A percentile compares a stretch with the other conserved stretches of the same genome.
These are phyloP conservation scores for Microbotryum intermedium DNA, from an alignment of 1,284 basidiomycete genomes.

Conservation along the genomic window DNA sequence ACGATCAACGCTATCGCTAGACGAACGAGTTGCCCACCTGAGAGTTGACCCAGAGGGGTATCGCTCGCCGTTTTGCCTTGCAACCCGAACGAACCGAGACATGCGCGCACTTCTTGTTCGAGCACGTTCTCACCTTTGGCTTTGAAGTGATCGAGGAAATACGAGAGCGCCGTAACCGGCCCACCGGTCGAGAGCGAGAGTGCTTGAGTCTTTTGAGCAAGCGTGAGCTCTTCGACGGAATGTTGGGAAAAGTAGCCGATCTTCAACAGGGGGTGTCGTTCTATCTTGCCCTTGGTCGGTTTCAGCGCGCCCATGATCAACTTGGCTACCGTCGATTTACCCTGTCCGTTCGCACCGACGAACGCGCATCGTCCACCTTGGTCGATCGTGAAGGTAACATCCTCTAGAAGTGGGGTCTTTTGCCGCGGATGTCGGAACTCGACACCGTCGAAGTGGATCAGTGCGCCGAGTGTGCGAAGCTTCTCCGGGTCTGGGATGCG, in stretches of 20 bases:
- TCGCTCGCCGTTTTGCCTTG: constrained; percentile 46
- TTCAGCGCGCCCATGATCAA: constrained; percentile 49
- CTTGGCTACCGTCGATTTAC: constrained; percentile 52
- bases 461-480: constrained; percentile 48
- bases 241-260: constrained; percentile 48
- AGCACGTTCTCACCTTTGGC: constrained; percentile 37
- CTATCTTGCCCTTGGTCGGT: constrained; percentile 50
- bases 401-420: constrained; percentile 44
- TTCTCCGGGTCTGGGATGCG: constrained; percentile 47
- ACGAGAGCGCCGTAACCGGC: constrained; percentile 41
- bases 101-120: constrained; percentile 45
- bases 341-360: constrained; percentile 51
- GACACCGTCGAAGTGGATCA: constrained; percentile 50
- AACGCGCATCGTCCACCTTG: constrained; percentile 52
- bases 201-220: constrained; percentile 44
- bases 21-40: constrained; percentile 52
- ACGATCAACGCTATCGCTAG: constrained; percentile 47
- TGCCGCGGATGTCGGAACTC: constrained; percentile 43
- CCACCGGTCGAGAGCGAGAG: background rate
- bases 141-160: constrained; percentile 39
- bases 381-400: constrained; percentile 52
- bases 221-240: constrained; percentile 39
- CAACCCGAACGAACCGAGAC: constrained; percentile 49
- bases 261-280: constrained; percentile 51
- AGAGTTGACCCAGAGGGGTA: constrained; percentile 46